Evolutionary conservation across 352 stramenopile species (phyloP), one percentile per base, ranked within the genome.

Genomic region (Phytophthora capsici): DNA sequence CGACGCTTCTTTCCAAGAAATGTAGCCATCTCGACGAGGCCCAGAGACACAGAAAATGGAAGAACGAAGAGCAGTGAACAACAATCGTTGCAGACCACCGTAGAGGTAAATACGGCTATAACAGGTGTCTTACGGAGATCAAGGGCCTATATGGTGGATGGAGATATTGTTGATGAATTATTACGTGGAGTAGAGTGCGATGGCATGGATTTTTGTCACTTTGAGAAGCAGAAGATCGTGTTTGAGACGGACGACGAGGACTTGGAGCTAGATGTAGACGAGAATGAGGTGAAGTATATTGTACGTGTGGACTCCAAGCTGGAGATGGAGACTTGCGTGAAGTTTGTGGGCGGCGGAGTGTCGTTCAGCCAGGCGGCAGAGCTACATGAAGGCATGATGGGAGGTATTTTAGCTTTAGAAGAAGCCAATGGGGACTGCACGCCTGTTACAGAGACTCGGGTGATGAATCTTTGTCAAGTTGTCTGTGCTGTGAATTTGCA

Each of bases 401-500:
- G 41, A 30, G 59, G 23, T 0, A 69, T 66, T n/a, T 36, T 41
- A 12, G 36, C 23, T 1, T 17, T 61, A 26, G 37, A 49, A 16
- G 30, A 71, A 16, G 37, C 14, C 4, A 43, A 34, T 13, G 48
- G 40, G 6, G n/a, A 1, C 2, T 46, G 43, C 16, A 28, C 32
- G 25, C n/a, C 26, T 0, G 34, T 57, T 32, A 57, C 40, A 5
- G 48, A 66, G 36, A 66, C 25, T 17, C 28, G 47, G 16, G 54
- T 63, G 36, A 54, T 23, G 37, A 44, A 30, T 6, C n/a, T 75
- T 4, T 63, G 66, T 38, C 41, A 46, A 26, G 32, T 68, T 28
- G 25, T 28, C 10, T 68, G 66, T 57, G 60, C 60, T 13, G 30
- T 74, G 14, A 74, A 74, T 41, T 52, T 71, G 10, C 60, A 74